Evolutionary conservation across 2,329 filamentous ascomycete species (phyloP), one percentile per base, ranked within the genome.

Genomic region (Trichoderma sp.): DNA sequence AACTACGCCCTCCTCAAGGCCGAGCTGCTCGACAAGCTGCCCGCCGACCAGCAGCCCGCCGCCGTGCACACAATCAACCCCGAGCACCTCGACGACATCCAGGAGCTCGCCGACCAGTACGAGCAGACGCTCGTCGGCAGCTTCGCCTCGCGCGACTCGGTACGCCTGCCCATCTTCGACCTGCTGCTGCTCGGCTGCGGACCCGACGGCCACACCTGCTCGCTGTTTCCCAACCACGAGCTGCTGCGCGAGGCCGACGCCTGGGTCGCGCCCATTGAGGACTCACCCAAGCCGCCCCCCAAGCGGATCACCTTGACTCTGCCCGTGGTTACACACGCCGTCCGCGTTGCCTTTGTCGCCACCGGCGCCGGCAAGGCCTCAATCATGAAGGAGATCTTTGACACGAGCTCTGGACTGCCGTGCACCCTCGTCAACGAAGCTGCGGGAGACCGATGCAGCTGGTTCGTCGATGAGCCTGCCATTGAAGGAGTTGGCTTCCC

Each of bases 121-220:
- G 94, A 98, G 83, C 89, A 97, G 81, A 86, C 86, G 13, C 88
- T 99, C 58, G 94, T 97, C 75, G 85, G 83, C 71, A 90, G 89
- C 74, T 99, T 99, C 77, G 96, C 96, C 18, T 91, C 90, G 72
- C 91, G 95, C 78, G 96, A 99, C 82, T 96, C 92, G 72, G 95
- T 99, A 79, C 94, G 93, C 81, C 85, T 97, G 56, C 96, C 96
- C 74, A 91, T 97, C 77, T 99, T 98, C 80, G 96, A 99, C 79
- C 87, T 99, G 65, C 85, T 99, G 67, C 88, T 99, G 52, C 89
- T 99, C 52, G 96, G 96, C 75, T 97, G 93, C 79, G 96, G 96
- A 0, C 95, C 96, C 16, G 96, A 98, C 79, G 96, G 96, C 64
- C 96, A 99, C 83, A 98, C 96, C 39, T 98, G 96, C 89, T 96